Conservation (phyloP, 192 early-diverging fungal genomes). For the Glomus cerebriforme region DNA sequence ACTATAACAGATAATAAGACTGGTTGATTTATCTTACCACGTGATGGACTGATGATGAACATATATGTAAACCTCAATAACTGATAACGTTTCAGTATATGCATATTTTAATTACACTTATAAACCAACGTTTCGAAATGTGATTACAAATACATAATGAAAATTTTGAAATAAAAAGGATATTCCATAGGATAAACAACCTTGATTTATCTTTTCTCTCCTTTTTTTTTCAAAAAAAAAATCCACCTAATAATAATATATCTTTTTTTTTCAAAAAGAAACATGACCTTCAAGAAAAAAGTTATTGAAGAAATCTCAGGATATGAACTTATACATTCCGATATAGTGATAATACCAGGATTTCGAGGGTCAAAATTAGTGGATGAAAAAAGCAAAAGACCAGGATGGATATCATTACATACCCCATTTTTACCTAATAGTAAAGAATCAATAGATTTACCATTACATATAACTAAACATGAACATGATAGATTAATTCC, state of each 20-base stretch:
- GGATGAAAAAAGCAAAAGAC: not conserved
- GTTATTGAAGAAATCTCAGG: not conserved
- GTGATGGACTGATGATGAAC: no score
- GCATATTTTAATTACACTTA: no score
- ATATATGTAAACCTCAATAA: no score
- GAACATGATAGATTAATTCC: constrained; percentile 15
- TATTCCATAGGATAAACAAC: not conserved
- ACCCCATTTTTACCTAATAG: constrained; percentile 9
- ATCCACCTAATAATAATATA: no score
- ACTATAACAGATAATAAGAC: no score
- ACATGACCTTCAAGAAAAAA: not conserved
- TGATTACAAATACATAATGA: no score
- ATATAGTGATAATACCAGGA: constrained; percentile 19
- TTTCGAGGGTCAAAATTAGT: constrained; percentile 18
- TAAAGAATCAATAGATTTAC: constrained; percentile 27
- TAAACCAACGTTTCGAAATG: no score
- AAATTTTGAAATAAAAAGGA: no score
- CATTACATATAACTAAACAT: constrained; percentile 5
- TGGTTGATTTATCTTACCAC: no score
- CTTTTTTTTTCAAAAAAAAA: no score
- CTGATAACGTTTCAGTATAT: no score
- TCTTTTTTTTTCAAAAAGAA: not conserved
- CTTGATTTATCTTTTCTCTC: no score
- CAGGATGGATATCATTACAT: not conserved
- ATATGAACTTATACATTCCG: constrained; percentile 6